Conservation (phyloP, 306 rosid genomes). For the Cucurbita ficifolia region DNA sequence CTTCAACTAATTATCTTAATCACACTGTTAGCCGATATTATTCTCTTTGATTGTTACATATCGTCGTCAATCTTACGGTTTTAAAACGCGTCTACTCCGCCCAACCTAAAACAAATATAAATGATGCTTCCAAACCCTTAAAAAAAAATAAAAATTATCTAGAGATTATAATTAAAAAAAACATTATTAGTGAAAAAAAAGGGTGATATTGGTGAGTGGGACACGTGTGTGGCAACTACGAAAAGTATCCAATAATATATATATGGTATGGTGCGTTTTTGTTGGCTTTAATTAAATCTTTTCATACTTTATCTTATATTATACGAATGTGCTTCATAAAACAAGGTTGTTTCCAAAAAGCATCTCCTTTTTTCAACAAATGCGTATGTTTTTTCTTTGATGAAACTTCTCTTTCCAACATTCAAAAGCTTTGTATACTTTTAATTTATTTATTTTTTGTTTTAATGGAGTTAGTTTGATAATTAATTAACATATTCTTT, state of each 20-base stretch:
- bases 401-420: background rate
- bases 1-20: background rate
- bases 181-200: too few species aligned
- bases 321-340: background rate
- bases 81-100: too few species aligned
- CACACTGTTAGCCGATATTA: too few species aligned
- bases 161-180: too few species aligned
- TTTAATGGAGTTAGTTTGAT: too few species aligned
- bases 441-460: too few species aligned
- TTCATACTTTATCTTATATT: background rate
- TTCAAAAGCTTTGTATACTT: background rate
- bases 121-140: too few species aligned
- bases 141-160: too few species aligned
- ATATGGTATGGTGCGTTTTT: background rate
- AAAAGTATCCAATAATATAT: background rate
- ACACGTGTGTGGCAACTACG: background rate
- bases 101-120: too few species aligned
- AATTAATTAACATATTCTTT: too few species aligned
- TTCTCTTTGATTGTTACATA: fast-evolving
- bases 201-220: background rate
- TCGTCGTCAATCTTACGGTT: too few species aligned
- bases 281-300: background rate
- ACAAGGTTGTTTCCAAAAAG: background rate
- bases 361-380: background rate
- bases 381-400: background rate